These are phyloP conservation scores for Viola odorata DNA, from an alignment of 345 rosid species.

Conservation along the genomic window DNA sequence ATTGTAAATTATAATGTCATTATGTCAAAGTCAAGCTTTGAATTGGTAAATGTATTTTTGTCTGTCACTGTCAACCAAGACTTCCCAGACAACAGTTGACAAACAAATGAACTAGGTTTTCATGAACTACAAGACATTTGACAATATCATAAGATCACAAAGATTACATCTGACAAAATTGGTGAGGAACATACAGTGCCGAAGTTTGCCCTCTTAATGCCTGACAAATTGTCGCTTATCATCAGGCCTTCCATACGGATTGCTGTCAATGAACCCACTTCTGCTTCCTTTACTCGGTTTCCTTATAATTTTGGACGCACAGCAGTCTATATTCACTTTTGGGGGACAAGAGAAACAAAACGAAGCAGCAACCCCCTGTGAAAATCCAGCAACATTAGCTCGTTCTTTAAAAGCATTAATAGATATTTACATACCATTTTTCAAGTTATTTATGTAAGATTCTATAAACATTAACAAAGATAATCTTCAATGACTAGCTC, in stretches of 20 bases:
- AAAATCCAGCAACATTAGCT: constrained; percentile 4
- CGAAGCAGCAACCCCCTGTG: constrained; percentile 85
- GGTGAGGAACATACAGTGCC: not conserved
- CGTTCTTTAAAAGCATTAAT: not conserved
- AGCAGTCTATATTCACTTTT: constrained; percentile 14
- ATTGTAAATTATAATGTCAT: too few species aligned
- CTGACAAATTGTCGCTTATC: not conserved
- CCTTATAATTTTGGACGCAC: not conserved
- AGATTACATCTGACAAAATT: too few species aligned
- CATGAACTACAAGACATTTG: too few species aligned
- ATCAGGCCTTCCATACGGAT: too few species aligned
- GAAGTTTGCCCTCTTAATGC: not conserved
- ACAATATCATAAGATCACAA: too few species aligned
- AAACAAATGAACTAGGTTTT: too few species aligned
- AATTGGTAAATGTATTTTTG: too few species aligned
- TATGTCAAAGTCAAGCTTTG: too few species aligned
- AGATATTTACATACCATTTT: not conserved
- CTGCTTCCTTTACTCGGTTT: not conserved
- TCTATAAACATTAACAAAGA: not conserved
- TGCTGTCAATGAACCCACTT: too few species aligned
- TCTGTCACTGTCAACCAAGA: too few species aligned
- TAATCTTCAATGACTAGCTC: not conserved
- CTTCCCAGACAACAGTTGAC: too few species aligned
- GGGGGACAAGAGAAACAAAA: constrained; percentile 91
- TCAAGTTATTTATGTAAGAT: not conserved